These are phyloP conservation scores for Pyricularia pennisetigena DNA, from an alignment of 2,329 filamentous ascomycete species.

Conservation along the genomic window DNA sequence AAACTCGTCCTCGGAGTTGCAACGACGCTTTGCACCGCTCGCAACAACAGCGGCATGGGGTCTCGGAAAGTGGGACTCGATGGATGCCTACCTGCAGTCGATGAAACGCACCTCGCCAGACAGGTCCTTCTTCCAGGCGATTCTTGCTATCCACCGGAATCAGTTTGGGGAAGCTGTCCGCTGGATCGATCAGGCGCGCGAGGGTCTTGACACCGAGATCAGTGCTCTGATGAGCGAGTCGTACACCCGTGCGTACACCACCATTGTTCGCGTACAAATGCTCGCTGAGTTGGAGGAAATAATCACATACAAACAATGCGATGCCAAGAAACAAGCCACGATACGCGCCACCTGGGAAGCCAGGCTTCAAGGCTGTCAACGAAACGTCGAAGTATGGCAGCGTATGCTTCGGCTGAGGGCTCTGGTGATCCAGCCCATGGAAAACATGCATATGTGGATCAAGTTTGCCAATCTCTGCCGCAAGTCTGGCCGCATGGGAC, in stretches of 20 bases:
- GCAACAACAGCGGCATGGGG: constrained; percentile 96
- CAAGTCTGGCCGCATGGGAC: constrained; percentile 86
- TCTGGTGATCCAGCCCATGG: constrained; percentile 79
- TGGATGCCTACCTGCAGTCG: constrained; percentile 93
- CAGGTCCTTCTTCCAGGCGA: constrained; percentile 94
- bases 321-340: constrained; percentile 77
- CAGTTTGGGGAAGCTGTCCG: constrained; percentile 85
- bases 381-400: constrained; percentile 97
- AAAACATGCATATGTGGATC: constrained; percentile 99
- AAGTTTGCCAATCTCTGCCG: constrained; percentile 98
- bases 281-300: constrained; percentile 96
- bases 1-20: constrained; percentile 77
- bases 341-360: constrained; percentile 96
- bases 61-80: constrained; percentile 90
- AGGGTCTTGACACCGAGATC: constrained; percentile 90
- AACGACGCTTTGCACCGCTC: constrained; percentile 82
- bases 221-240: constrained; percentile 96
- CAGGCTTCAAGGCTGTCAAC: constrained; percentile 85
- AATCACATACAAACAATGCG: constrained; percentile 93
- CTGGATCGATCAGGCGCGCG: constrained; percentile 84
- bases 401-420: constrained; percentile 92
- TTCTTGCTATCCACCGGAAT: constrained; percentile 88
- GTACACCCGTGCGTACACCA: constrained; percentile 93
- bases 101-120: constrained; percentile 94
- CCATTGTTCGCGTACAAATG: constrained; percentile 99